Conservation (phyloP, 306 rosid genomes). For the Inga laurina region DNA sequence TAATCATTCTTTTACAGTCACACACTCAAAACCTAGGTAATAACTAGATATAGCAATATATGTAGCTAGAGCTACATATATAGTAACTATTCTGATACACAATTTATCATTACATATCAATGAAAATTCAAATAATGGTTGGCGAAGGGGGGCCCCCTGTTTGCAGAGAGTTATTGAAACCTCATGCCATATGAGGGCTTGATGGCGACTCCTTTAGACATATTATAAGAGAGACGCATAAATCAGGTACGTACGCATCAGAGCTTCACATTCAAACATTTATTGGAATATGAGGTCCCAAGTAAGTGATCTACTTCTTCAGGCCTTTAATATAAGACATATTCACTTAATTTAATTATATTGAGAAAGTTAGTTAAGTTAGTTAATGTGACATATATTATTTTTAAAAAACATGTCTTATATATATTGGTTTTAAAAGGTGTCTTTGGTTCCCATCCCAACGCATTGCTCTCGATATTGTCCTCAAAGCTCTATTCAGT, state of each 20-base stretch:
- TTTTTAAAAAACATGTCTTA: too few relatives aligned
- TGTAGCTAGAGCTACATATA: background rate
- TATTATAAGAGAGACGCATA: background rate
- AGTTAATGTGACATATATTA: too few relatives aligned
- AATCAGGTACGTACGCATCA: background rate
- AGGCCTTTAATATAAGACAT: accelerated
- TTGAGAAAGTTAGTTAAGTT: too few relatives aligned
- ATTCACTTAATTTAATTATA: too few relatives aligned
- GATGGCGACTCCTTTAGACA: slow-evolving; percentile 32
- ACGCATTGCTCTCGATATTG: too few relatives aligned
- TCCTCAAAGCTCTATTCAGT: too few relatives aligned
- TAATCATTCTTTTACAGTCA: background rate
- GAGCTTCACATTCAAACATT: background rate
- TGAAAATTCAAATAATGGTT: background rate
- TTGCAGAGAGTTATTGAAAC: slow-evolving; percentile 31
- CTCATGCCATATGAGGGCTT: slow-evolving; percentile 51
- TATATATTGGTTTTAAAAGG: too few relatives aligned
- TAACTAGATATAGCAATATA: background rate
- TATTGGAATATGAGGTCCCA: background rate
- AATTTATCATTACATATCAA: too few relatives aligned
- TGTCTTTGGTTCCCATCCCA: too few relatives aligned
- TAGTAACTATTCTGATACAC: background rate
- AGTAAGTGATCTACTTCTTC: too few relatives aligned
- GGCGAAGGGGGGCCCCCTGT: slow-evolving; percentile 34
- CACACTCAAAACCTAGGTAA: background rate